These are phyloP conservation scores for Ploettnerulaceae sp. DNA, from an alignment of 2,329 filamentous ascomycete species.

Conservation along the genomic window DNA sequence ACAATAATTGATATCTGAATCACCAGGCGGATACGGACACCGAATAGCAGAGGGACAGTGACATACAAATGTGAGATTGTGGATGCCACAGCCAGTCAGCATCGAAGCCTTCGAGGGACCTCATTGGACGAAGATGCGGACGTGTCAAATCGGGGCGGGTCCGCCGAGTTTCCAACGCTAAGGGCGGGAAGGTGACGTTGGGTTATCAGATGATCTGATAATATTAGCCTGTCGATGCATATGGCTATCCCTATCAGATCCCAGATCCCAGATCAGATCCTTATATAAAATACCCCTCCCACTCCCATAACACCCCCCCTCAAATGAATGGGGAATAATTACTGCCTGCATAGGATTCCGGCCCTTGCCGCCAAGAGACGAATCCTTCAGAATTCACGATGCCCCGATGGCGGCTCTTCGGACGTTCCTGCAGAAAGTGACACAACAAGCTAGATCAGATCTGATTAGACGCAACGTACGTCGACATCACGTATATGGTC, in stretches of 20 bases:
- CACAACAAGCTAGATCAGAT: constrained; percentile 5
- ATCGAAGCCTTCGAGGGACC: too few species aligned
- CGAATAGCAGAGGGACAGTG: too few species aligned
- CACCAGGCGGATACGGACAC: too few species aligned
- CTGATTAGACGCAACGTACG: not conserved
- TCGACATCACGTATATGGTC: not conserved
- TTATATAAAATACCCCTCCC: not conserved
- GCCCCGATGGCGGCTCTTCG: not conserved
- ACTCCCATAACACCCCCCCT: not conserved
- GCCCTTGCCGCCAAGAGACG: not conserved
- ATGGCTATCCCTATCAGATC: not conserved
- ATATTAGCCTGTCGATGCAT: not conserved
- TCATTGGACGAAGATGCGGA: too few species aligned
- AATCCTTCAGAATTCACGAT: not conserved
- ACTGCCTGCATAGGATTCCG: not conserved
- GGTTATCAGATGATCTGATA: not conserved
- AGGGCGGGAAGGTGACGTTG: not conserved
- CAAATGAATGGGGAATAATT: not conserved
- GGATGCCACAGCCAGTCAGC: too few species aligned
- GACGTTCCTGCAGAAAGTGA: not conserved
- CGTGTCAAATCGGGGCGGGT: too few species aligned
- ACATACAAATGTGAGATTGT: too few species aligned
- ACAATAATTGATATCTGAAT: too few species aligned
- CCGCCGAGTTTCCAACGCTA: too few species aligned
- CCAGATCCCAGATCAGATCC: not conserved